phyloP scores from a whole-genome alignment of 2,329 filamentous ascomycete genomes.

The Furcasterigmium furcatum region DNA sequence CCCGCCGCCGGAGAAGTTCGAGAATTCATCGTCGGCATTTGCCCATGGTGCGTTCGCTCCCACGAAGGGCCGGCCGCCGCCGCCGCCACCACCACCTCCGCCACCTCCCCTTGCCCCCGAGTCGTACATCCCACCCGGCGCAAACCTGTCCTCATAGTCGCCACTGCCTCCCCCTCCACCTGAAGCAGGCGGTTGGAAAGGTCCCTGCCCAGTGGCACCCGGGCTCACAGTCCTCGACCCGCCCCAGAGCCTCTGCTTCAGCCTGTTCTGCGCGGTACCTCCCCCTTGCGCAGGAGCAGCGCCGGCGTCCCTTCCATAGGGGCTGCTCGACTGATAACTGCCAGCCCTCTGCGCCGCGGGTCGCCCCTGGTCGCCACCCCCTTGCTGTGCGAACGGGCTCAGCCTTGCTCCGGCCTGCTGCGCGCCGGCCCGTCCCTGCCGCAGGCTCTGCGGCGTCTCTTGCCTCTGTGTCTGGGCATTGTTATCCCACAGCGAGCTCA shows the following conservation, averaged over 20 bases:
- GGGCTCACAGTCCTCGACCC: constrained; percentile 56
- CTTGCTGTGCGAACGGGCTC: constrained; percentile 23
- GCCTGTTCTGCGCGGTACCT: constrained; percentile 71
- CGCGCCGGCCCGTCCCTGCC: constrained; percentile 31
- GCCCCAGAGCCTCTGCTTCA: constrained; percentile 77
- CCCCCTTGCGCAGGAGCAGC: constrained; percentile 29
- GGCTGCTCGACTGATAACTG: constrained; percentile 62
- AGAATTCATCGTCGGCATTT: constrained; percentile 31
- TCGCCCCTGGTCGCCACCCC: constrained; percentile 45
- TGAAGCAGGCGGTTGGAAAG: constrained; percentile 41
- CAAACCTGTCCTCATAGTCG: constrained; percentile 43
- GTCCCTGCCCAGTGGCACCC: constrained; percentile 27
- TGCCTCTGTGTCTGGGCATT: constrained; percentile 27
- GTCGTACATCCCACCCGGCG: constrained; percentile 42
- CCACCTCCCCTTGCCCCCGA: constrained; percentile 19
- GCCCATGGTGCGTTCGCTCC: constrained; percentile 46
- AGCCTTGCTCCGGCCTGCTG: constrained; percentile 19
- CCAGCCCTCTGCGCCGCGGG: constrained; percentile 71
- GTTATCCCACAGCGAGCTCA: constrained; percentile 59
- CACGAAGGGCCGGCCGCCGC: constrained; percentile 34
- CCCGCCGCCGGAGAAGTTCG: constrained; percentile 19
- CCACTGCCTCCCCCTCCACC: constrained; percentile 16
- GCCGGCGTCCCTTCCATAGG: constrained; percentile 28
- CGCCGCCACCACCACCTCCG: constrained; percentile 19
- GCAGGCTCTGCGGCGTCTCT: constrained; percentile 38